Evolutionary conservation across 139 green algal genomes (phyloP).

Genomic region (Raphidocelis subcapitata): DNA sequence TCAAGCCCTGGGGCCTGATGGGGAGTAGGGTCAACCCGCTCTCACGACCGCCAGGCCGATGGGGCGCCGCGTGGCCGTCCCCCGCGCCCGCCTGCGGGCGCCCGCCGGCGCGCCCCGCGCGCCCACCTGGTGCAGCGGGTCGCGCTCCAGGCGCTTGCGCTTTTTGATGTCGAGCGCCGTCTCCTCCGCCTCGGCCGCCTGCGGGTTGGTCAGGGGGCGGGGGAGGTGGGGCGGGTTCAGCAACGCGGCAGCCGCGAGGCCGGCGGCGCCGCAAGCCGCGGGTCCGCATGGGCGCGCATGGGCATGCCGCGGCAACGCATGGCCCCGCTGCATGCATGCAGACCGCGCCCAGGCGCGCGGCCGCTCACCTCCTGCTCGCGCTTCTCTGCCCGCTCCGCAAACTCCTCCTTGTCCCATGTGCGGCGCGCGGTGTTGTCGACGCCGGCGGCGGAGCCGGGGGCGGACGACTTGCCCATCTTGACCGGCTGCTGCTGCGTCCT

Average conservation of each 20-base stretch:
- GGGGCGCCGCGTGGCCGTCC: too few species aligned
- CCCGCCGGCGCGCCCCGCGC: too few species aligned
- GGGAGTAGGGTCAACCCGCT: too few species aligned
- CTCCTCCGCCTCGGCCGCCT: slow-evolving; percentile 50
- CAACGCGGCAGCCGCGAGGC: neutral
- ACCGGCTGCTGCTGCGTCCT: too few species aligned
- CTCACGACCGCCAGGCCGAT: too few species aligned
- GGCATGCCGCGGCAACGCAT: neutral
- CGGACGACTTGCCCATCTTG: too few species aligned
- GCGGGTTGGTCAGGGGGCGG: neutral
- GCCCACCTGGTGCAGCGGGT: slow-evolving; percentile 77
- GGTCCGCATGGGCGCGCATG: too few species aligned
- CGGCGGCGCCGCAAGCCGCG: neutral
- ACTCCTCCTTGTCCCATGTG: slow-evolving; percentile 86
- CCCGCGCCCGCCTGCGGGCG: too few species aligned
- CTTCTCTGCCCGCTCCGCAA: slow-evolving; percentile 64
- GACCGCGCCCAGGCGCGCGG: neutral
- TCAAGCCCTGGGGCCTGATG: too few species aligned
- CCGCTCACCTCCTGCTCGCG: slow-evolving; percentile 53
- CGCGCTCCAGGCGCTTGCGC: slow-evolving; percentile 73
- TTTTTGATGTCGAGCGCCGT: slow-evolving; percentile 64
- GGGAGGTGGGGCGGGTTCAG: too few species aligned
- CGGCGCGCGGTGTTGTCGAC: slow-evolving; percentile 72
- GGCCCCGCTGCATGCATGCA: slow-evolving; percentile 8
- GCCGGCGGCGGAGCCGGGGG: slow-evolving; percentile 19